Percentiles rank a stretch among this genome's conserved stretches.
These are phyloP conservation scores for Histomonas meleagridis DNA, from an alignment of 208 protist genomes.

Conservation along the genomic window DNA sequence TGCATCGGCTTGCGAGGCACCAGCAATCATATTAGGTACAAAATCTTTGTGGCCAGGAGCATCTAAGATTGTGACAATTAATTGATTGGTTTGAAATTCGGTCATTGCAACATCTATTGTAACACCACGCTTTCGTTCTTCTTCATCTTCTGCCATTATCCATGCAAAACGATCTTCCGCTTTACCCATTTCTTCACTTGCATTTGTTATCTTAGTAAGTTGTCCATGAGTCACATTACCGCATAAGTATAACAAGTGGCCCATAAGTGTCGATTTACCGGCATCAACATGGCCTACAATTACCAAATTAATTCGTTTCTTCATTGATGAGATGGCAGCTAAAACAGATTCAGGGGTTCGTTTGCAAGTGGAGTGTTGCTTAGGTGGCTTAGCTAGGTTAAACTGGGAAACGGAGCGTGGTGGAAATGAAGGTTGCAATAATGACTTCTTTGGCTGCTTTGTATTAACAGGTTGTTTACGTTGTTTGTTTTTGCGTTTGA, in stretches of 20 bases:
- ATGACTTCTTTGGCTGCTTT: neutral
- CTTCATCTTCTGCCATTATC: conserved; percentile 87
- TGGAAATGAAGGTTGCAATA: too few relatives aligned
- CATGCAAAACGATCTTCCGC: conserved; percentile 41
- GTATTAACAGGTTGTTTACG: too few relatives aligned
- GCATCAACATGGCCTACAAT: conserved; percentile 63
- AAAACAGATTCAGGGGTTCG: neutral
- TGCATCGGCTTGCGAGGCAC: conserved; percentile 88
- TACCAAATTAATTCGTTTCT: conserved; percentile 49
- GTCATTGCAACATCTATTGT: conserved; percentile 83
- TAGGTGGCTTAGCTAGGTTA: neutral
- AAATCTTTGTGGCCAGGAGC: conserved; percentile 93
- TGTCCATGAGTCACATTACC: neutral
- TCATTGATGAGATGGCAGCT: neutral
- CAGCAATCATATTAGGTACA: conserved; percentile 96
- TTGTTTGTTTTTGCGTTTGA: neutral
- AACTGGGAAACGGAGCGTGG: neutral
- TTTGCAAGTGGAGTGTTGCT: neutral
- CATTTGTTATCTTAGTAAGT: neutral
- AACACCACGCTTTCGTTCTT: conserved; percentile 86
- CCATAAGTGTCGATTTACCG: conserved; percentile 61
- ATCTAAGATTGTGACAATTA: conserved; percentile 89
- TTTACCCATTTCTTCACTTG: neutral
- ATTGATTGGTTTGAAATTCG: conserved; percentile 80
- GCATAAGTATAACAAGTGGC: conserved; percentile 46